phyloP scores from a whole-genome alignment of 2,329 filamentous ascomycete genomes.

The Pestalotiopsis sp. region DNA sequence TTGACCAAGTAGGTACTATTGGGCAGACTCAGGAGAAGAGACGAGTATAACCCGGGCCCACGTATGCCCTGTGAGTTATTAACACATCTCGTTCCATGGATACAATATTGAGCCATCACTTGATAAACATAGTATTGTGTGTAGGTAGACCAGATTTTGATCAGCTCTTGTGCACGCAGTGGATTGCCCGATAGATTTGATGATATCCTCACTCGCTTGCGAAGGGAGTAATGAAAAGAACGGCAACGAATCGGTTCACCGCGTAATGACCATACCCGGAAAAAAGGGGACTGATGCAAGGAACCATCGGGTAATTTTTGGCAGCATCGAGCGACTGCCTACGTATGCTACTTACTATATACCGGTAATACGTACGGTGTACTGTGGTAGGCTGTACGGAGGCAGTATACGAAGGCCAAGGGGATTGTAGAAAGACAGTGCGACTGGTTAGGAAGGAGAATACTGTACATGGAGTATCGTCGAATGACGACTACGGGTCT shows the following conservation, averaged over 20 bases:
- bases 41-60: not conserved
- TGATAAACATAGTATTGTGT: not conserved
- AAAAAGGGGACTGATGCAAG: constrained; percentile 2
- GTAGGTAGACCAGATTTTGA: not conserved
- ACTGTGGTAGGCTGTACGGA: not conserved
- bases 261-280: not conserved
- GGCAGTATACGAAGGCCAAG: not conserved
- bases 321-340: not conserved
- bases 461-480: not conserved
- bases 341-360: not conserved
- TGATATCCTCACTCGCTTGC: not conserved
- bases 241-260: constrained; percentile 3
- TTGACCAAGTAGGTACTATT: not conserved
- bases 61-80: not conserved
- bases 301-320: constrained; percentile 3
- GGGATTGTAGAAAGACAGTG: not conserved
- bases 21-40: not conserved
- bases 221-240: not conserved
- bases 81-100: not conserved
- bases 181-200: not conserved
- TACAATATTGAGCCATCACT: not conserved
- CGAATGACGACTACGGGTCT: constrained; percentile 1
- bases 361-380: not conserved
- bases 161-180: not conserved
- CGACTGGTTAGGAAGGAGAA: not conserved